Evolutionary conservation across 2,329 filamentous ascomycete genomes (phyloP).

Genomic region (Neofusicoccum kwambonambiense): DNA sequence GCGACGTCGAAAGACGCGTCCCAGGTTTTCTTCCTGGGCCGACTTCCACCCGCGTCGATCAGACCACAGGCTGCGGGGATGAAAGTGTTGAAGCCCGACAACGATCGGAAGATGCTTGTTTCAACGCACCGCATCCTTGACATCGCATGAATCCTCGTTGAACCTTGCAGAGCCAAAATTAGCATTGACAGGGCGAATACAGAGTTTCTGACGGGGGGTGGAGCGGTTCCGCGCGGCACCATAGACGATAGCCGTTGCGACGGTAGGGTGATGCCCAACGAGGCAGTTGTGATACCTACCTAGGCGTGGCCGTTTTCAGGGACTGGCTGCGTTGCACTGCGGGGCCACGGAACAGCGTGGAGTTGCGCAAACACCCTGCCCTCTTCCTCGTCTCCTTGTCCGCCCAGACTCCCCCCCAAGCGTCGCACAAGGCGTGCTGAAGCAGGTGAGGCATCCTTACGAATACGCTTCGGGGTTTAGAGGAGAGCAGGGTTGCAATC

Average conservation of each 20-base stretch:
- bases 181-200: background rate
- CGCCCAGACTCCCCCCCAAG: no score
- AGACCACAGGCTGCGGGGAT: background rate
- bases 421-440: no score
- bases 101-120: background rate
- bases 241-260: background rate
- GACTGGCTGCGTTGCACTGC: no score
- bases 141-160: background rate
- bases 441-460: no score
- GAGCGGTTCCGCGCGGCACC: background rate
- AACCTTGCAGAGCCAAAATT: background rate
- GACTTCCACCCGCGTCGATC: slow-evolving; percentile 1
- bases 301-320: no score
- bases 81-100: background rate
- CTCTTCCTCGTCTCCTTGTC: no score
- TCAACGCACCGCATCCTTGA: background rate
- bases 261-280: background rate
- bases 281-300: background rate
- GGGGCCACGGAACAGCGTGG: no score
- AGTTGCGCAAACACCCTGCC: no score
- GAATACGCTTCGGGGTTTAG: no score
- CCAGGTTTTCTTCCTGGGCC: background rate
- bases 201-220: background rate
- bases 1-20: background rate
- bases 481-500: no score